Evolutionary conservation across 2,329 filamentous ascomycete genomes (phyloP).

Genomic region (Penicillium hesseltinei): DNA sequence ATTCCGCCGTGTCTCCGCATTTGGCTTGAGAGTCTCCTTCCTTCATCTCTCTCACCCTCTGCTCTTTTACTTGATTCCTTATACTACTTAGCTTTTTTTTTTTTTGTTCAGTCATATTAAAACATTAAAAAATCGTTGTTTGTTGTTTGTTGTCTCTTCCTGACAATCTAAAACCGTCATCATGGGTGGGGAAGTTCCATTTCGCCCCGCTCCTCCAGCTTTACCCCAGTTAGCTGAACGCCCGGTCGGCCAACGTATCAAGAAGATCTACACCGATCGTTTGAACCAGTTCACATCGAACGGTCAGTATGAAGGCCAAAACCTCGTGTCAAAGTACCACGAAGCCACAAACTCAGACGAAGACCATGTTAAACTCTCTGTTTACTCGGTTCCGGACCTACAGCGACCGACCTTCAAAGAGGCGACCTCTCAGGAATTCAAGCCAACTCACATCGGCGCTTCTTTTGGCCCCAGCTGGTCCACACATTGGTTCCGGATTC

Average conservation of each 20-base stretch:
- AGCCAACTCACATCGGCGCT: slow-evolving; percentile 69
- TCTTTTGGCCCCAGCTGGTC: slow-evolving; percentile 93
- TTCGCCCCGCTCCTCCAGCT: slow-evolving; percentile 28
- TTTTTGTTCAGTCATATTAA: background rate
- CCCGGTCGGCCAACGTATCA: slow-evolving; percentile 74
- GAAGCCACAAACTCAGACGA: slow-evolving; percentile 66
- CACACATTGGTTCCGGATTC: slow-evolving; percentile 93
- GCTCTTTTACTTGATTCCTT: background rate
- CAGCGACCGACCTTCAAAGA: slow-evolving; percentile 83
- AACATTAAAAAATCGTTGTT: background rate
- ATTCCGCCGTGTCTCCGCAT: slow-evolving; percentile 21
- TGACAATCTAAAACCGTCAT: background rate
- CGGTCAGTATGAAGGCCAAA: slow-evolving; percentile 75
- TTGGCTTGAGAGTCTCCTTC: slow-evolving; percentile 9
- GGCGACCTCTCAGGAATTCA: slow-evolving; percentile 73
- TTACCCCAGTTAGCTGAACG: slow-evolving; percentile 52
- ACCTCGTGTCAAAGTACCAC: slow-evolving; percentile 73
- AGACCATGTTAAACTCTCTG: slow-evolving; percentile 77
- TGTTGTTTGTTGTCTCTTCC: background rate
- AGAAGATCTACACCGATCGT: slow-evolving; percentile 79
- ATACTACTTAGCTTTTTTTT: background rate
- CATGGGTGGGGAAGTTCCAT: slow-evolving; percentile 41
- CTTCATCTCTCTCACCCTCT: background rate
- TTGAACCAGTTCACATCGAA: slow-evolving; percentile 75
- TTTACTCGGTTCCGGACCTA: slow-evolving; percentile 78